A percentile compares a stretch with the other conserved stretches of the same genome.
Conservation (phyloP, 306 rosid species). For the Acacia confusa region DNA sequence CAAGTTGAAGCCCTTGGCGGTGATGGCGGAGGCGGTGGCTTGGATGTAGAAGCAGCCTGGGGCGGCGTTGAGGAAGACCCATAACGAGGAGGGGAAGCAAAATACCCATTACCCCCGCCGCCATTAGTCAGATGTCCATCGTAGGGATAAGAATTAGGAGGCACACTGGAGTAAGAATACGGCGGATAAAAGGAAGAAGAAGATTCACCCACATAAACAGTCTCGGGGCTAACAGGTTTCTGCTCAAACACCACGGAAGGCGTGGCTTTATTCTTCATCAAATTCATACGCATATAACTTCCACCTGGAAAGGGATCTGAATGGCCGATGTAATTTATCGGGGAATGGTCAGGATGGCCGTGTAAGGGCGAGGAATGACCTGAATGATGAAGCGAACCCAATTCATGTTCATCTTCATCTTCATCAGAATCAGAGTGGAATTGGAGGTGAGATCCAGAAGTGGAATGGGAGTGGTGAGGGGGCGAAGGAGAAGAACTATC, state of each 20-base stretch:
- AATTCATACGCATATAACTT: conserved; percentile 50
- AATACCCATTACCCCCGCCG: conserved; percentile 41
- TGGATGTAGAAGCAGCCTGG: conserved; percentile 41
- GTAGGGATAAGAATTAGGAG: conserved; percentile 27
- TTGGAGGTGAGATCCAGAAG: conserved; percentile 75
- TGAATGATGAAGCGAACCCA: conserved; percentile 48
- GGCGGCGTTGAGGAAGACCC: conserved; percentile 36
- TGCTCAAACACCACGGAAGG: conserved; percentile 78
- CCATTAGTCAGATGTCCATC: conserved; percentile 41
- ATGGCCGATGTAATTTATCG: not conserved
- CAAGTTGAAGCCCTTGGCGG: conserved; percentile 81
- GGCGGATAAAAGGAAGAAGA: conserved; percentile 15
- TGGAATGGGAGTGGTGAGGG: conserved; percentile 39
- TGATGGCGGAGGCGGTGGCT: conserved; percentile 84
- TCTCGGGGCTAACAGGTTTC: conserved; percentile 49
- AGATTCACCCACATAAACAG: conserved; percentile 72
- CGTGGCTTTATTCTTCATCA: conserved; percentile 66
- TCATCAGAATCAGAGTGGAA: conserved; percentile 63
- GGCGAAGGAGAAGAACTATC: conserved; percentile 40
- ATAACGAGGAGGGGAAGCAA: conserved; percentile 39
- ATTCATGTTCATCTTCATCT: conserved; percentile 27
- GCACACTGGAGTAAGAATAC: not conserved
- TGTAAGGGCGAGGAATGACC: conserved; percentile 68
- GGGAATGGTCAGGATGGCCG: not conserved
- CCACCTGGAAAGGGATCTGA: conserved; percentile 37